A percentile compares a stretch with the other conserved stretches of the same genome.
Conservation (phyloP, 139 green algal genomes). For the Zygnema cylindricum region DNA sequence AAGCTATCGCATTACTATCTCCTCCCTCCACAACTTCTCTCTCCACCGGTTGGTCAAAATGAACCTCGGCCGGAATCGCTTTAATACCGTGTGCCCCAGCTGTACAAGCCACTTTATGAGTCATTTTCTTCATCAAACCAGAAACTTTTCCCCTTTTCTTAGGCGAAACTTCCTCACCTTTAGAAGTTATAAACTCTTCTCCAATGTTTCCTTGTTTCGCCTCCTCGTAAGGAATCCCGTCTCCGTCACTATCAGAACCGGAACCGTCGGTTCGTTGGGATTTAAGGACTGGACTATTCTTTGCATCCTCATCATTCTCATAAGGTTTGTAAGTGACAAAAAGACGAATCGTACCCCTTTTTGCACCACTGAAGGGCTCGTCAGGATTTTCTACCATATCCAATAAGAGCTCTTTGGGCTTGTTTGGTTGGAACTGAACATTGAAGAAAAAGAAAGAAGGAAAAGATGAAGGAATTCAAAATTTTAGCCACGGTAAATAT, state of each 20-base stretch:
- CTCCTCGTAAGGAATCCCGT: neutral
- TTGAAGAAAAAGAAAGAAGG: neutral
- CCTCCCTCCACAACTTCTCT: neutral
- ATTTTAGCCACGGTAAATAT: neutral
- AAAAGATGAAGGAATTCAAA: no score
- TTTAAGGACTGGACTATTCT: neutral
- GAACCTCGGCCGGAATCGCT: neutral
- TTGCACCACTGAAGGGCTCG: neutral
- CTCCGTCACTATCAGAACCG: neutral
- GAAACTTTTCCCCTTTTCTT: neutral
- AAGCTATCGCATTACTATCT: neutral
- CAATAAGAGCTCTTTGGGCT: constrained; percentile 37
- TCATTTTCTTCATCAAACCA: neutral
- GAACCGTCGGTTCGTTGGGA: neutral
- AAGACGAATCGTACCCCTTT: constrained; percentile 5
- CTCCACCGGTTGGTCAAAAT: neutral
- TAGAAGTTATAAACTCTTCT: neutral
- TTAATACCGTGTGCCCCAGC: neutral
- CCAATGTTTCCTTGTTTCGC: neutral
- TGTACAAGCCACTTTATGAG: neutral
- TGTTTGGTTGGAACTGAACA: constrained; percentile 31
- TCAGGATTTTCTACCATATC: constrained; percentile 24
- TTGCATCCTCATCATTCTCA: neutral
- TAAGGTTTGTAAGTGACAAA: constrained; percentile 25
- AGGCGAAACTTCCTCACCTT: neutral